Evolutionary conservation across 345 rosid species (phyloP), one percentile per base, ranked within the genome.

Genomic region (Ceriops decandra): DNA sequence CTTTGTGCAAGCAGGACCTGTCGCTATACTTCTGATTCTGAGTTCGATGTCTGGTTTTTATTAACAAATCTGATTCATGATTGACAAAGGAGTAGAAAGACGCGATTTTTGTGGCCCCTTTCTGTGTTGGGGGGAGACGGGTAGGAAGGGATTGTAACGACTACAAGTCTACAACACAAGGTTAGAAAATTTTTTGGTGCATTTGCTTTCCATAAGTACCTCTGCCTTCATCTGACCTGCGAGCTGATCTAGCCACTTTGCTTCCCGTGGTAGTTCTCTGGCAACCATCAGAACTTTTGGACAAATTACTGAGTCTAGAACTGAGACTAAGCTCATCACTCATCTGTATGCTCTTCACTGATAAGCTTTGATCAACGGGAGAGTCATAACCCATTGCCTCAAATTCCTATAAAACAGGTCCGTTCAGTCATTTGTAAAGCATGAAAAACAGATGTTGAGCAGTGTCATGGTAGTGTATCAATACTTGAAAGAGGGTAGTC

Each of bases 201-300:
- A 63, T 68, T 63, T 78, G 82, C 60, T 70, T 83, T 22, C 79
- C 72, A 57, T 68, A 67, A 68, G 75, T 69, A 68, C 67, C 78
- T 73, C 67, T 81, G 78, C 73, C 81, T 76, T 83, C 95, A 60
- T 87, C 87, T 61, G 88, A 89, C 75, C 82, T 86, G 36, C 77
- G 79, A 60, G 80, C 67, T 38, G 72, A 24, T 35, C 79, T 68
- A 6, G 71, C 68, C 69, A 62, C 72, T 63, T 71, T 60, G 72
- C 72, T 67, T 11, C 57, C 75, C 5, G 13, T 46, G 52, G 66
- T 68, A 32, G 81, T 60, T 42, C 52, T 65, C 78, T 64, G 71
- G 72, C 57, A 74, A 52, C 79, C 69, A 52, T 90, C 92, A 60
- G 88, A 85, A 67, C 93, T 93, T 67, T 67, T 82, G n/a, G 88